Conservation (phyloP, 768 basidiomycete genomes). For the Boletus speciosus region DNA sequence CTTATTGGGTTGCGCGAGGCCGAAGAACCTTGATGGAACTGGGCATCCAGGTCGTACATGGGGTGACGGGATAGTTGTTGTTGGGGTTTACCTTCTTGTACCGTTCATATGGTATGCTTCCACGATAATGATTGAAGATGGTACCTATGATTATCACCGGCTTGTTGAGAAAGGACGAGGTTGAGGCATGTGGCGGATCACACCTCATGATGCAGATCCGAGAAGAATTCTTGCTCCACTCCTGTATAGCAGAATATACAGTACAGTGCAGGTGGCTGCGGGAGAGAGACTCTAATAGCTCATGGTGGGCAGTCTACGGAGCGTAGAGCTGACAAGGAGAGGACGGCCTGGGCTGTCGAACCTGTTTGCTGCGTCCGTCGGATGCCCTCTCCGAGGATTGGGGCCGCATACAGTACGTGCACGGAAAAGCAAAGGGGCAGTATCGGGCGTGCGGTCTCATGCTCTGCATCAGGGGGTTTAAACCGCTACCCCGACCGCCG, state of each 20-base stretch:
- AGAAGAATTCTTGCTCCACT: background rate
- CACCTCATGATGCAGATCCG: background rate
- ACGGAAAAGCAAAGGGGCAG: no score
- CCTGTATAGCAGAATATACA: background rate
- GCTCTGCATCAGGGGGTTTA: no score
- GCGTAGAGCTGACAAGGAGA: no score
- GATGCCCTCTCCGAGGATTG: no score
- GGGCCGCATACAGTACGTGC: no score
- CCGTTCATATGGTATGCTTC: background rate
- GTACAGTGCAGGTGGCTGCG: background rate
- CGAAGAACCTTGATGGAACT: constrained; percentile 46
- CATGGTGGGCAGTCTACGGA: no score
- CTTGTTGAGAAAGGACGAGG: background rate
- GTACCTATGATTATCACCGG: background rate
- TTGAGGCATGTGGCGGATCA: background rate
- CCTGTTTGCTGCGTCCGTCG: no score
- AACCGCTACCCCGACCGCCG: no score
- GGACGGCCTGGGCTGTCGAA: no score
- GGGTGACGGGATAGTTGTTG: constrained; percentile 31
- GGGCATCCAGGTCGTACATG: constrained; percentile 45
- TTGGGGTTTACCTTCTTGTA: background rate
- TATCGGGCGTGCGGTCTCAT: no score
- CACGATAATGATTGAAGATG: background rate
- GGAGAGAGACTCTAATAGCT: no score
- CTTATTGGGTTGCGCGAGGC: constrained; percentile 53